These are phyloP conservation scores for Blastocystis hominis DNA, from an alignment of 352 stramenopile species.

Conservation along the genomic window DNA sequence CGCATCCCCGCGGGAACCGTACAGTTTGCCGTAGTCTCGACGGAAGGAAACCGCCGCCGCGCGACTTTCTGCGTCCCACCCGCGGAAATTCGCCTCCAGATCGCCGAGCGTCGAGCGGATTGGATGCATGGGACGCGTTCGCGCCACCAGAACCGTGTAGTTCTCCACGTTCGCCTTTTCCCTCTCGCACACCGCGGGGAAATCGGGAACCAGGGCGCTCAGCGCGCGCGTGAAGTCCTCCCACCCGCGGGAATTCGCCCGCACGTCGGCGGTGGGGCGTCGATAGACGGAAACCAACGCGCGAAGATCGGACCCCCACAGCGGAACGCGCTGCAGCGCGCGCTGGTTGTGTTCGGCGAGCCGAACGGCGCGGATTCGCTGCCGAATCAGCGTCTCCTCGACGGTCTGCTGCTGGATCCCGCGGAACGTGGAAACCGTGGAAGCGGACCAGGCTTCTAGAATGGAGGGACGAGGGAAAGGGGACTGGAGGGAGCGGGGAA, in stretches of 20 bases:
- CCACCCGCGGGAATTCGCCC: background rate
- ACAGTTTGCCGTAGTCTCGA: background rate
- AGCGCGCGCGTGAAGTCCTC: background rate
- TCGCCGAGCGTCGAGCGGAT: background rate
- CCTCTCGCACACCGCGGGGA: background rate
- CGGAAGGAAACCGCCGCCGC: background rate
- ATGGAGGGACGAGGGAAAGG: background rate
- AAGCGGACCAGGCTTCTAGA: background rate
- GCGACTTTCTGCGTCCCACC: background rate
- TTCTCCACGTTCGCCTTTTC: background rate
- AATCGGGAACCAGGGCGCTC: background rate
- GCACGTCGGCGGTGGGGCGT: background rate
- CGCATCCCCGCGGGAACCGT: background rate
- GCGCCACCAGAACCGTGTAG: background rate
- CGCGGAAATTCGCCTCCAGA: background rate
- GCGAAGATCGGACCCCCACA: background rate
- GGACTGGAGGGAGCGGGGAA: background rate
- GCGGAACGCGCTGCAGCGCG: background rate
- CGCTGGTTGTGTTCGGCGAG: constrained; percentile 19
- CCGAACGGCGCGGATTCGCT: background rate
- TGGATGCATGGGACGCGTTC: background rate
- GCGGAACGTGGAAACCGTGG: background rate
- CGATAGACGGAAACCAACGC: background rate
- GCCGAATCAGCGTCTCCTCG: background rate
- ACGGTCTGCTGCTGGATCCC: background rate